phyloP scores from a whole-genome alignment of 2,329 filamentous ascomycete species.

The Thelonectria olida region DNA sequence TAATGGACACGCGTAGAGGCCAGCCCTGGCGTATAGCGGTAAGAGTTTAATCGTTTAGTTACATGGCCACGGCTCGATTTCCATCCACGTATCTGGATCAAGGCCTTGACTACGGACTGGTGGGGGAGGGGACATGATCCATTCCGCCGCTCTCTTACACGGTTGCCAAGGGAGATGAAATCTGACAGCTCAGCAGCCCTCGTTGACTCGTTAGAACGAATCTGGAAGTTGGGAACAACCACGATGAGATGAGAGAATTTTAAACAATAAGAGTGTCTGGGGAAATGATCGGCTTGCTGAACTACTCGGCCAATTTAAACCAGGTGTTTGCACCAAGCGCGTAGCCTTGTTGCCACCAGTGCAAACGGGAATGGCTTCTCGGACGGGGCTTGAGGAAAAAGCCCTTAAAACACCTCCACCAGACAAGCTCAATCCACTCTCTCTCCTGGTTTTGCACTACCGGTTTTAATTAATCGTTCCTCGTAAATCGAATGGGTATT shows the following conservation, averaged over 20 bases:
- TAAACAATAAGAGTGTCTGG: background rate
- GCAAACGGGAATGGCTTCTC: background rate
- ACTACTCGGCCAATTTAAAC: background rate
- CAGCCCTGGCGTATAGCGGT: background rate
- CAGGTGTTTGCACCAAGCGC: background rate
- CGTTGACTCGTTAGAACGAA: background rate
- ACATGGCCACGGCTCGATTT: background rate
- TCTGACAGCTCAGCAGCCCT: background rate
- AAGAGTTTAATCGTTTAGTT: background rate
- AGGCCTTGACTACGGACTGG: background rate
- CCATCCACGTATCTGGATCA: background rate
- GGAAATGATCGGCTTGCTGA: background rate
- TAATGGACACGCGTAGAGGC: background rate
- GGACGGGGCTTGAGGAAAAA: background rate
- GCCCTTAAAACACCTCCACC: constrained; percentile 1
- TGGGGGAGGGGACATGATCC: background rate
- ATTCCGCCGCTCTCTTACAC: background rate
- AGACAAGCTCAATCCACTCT: constrained; percentile 3
- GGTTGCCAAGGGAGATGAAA: constrained; percentile 24
- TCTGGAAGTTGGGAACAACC: background rate
- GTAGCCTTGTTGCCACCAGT: constrained; percentile 1
- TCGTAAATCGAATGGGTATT: background rate
- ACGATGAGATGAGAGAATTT: background rate
- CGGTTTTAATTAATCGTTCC: background rate
- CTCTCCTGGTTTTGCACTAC: background rate